These are phyloP conservation scores for Epichloe sylvatica DNA, from an alignment of 2,329 filamentous ascomycete genomes.

Conservation along the genomic window DNA sequence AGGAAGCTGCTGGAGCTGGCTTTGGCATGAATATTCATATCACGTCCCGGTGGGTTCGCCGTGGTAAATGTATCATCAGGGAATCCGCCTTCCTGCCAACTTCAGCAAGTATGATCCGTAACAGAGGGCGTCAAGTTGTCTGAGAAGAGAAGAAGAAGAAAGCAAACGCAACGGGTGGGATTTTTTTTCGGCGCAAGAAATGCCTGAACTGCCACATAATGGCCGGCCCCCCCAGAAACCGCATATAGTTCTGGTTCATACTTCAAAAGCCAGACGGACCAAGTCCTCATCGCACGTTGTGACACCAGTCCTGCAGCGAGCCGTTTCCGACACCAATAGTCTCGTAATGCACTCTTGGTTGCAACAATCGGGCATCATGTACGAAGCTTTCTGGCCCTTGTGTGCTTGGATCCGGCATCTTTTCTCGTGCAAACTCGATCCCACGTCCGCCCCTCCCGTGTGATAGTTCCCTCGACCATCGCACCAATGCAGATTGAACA, in stretches of 20 bases:
- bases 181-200: background rate
- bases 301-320: constrained; percentile 17
- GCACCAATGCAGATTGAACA: constrained; percentile 2
- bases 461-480: background rate
- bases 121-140: background rate
- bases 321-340: constrained; percentile 22
- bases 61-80: background rate
- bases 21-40: background rate
- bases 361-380: background rate
- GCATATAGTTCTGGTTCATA: too few species aligned
- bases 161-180: too few species aligned
- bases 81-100: background rate
- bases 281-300: constrained; percentile 2
- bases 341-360: constrained; percentile 18
- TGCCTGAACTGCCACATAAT: background rate
- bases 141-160: background rate
- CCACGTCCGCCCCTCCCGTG: background rate
- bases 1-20: background rate
- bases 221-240: background rate
- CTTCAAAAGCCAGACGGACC: background rate
- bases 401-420: background rate
- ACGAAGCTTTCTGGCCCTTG: background rate
- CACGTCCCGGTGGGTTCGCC: background rate
- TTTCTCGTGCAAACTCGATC: background rate
- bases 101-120: background rate